Conservation (phyloP, 2,329 filamentous ascomycete species). For the Oidium heveae region DNA sequence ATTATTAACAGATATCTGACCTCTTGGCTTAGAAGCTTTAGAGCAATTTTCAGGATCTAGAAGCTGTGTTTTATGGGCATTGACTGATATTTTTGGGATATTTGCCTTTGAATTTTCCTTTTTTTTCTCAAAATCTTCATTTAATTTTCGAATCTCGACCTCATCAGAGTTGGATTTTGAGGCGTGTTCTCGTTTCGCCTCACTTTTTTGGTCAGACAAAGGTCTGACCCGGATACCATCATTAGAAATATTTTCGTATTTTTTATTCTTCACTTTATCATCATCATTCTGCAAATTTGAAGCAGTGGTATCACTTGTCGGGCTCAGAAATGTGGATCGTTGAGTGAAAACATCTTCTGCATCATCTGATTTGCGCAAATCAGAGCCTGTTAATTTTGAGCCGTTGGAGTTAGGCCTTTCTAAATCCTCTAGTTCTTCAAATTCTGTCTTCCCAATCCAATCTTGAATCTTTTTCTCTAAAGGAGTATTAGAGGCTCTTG, state of each 20-base stretch:
- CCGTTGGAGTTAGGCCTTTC: not conserved
- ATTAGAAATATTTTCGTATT: not conserved
- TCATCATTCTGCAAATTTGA: not conserved
- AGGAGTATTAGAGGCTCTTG: slow-evolving; percentile 26
- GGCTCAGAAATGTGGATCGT: not conserved
- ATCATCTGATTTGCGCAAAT: not conserved
- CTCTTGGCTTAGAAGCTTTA: not conserved
- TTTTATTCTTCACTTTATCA: not conserved
- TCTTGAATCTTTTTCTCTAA: slow-evolving; percentile 34
- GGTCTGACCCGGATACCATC: not conserved
- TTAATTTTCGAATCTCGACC: not conserved
- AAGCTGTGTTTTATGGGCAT: not conserved
- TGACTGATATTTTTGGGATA: not conserved
- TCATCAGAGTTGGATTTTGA: not conserved
- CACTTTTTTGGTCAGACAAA: not conserved
- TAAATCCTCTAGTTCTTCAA: not conserved
- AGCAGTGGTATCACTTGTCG: not conserved
- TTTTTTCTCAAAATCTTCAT: not conserved
- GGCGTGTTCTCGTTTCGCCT: not conserved
- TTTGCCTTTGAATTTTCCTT: not conserved
- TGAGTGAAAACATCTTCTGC: not conserved
- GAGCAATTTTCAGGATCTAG: not conserved
- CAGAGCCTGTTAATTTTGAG: not conserved
- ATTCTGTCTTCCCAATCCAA: slow-evolving; percentile 22
- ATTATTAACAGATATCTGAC: not conserved